Evolutionary conservation across 202 grass and related monocot genomes (phyloP), one percentile per base, ranked within the genome.

Genomic region (Zoysia matrella): DNA sequence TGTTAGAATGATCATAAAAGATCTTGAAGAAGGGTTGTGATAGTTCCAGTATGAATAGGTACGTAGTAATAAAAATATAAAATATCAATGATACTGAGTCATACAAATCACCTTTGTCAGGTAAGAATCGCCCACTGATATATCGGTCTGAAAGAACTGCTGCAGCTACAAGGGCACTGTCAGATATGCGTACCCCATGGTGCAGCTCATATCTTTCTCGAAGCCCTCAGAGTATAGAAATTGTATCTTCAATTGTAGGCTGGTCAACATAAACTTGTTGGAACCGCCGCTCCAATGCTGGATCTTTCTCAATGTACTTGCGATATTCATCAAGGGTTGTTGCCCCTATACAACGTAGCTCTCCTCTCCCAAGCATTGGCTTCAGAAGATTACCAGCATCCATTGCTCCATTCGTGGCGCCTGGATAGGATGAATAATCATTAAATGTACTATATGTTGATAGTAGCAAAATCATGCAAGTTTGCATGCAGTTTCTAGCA

Each of bases 221-320:
- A 52, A 98, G 64, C 65, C 95, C 92, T 15, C 92, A 89, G 40
- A 98, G 87, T 93, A 98, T 98, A 13, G 92, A 95, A n/a, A 98
- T 90, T 84, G 95, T 95, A 78, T 98, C 95, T 93, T 95, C 92
- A 69, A 95, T 92, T 49, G 92, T 78, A 77, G 95, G 95, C 65
- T 98, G 95, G 78, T 95, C 92, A 77, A 98, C 95, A 88, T 83
- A 98, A 87, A 98, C 92, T 89, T 98, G 95, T 80, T 98, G 95
- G 80, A 98, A 98, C 11, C 92, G 92, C n/a, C 95, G 80, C 73
- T 98, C 95, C 65, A 98, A 84, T 50, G 95, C 95, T 75, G 95
- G 95, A 72, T 98, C 92, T 87, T 98, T 98, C 89, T 98, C 95
- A 74, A 98, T 95, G 82, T 98, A 98, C 86, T 95, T 98, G 4